These are phyloP conservation scores for Leishmania braziliensis DNA, from an alignment of 208 protist genomes.

Conservation along the genomic window DNA sequence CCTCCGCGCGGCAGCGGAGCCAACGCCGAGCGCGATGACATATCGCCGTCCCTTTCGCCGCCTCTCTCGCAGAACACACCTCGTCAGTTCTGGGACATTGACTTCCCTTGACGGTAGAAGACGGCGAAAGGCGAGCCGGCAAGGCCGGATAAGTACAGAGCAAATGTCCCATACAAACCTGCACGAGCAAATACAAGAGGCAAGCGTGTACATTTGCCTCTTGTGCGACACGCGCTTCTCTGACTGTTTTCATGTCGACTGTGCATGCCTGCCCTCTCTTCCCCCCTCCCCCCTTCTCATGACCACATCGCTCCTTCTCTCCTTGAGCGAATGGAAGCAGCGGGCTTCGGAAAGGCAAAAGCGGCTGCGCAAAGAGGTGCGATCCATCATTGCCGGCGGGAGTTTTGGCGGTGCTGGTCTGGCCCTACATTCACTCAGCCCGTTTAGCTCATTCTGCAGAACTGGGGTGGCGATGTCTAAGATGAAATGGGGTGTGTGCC, in stretches of 20 bases:
- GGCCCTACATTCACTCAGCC: neutral
- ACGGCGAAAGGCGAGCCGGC: neutral
- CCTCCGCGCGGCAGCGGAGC: neutral
- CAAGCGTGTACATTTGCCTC: neutral
- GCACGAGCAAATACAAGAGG: neutral
- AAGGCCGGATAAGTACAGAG: neutral
- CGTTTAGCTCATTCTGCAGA: neutral
- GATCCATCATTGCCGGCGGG: neutral
- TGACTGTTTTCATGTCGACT: too few relatives aligned
- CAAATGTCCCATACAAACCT: neutral
- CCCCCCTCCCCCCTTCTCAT: neutral
- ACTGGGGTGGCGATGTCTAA: neutral
- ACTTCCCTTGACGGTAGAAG: constrained; percentile 29
- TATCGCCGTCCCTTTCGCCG: neutral
- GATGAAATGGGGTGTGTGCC: neutral
- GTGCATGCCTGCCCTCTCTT: neutral
- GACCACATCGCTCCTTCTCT: neutral
- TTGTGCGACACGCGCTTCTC: neutral
- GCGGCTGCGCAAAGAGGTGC: neutral
- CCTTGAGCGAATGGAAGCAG: neutral
- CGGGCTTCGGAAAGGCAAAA: neutral
- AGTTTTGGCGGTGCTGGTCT: too few relatives aligned
- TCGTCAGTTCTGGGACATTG: constrained; percentile 73
- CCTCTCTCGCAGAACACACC: constrained; percentile 44
- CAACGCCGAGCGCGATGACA: neutral